Evolutionary conservation across 2,329 filamentous ascomycete genomes (phyloP).

Genomic region (Dactylellina sp.): DNA sequence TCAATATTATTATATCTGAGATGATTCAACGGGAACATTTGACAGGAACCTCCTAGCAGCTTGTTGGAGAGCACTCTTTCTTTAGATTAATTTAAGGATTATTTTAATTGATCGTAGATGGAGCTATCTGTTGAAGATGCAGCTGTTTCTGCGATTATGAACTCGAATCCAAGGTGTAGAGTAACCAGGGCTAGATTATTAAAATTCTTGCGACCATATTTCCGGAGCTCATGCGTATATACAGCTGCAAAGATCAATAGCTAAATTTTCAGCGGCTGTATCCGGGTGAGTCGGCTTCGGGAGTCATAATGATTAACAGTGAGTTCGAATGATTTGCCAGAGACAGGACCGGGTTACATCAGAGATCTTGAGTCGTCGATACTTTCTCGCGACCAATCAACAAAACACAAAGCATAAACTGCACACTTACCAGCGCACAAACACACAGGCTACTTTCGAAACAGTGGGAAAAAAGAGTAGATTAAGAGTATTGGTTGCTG

Average conservation of each 20-base stretch:
- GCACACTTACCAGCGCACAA: slow-evolving; percentile 15
- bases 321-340: background rate
- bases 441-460: slow-evolving; percentile 7
- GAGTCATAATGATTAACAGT: slow-evolving; percentile 6
- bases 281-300: background rate
- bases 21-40: too few species aligned
- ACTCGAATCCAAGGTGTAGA: too few species aligned
- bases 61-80: too few species aligned
- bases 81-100: too few species aligned
- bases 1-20: too few species aligned
- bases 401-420: background rate
- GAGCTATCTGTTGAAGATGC: slow-evolving; percentile 7
- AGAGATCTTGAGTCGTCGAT: background rate
- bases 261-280: background rate
- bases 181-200: too few species aligned
- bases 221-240: slow-evolving; percentile 1
- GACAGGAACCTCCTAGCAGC: too few species aligned
- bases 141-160: background rate
- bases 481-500: slow-evolving; percentile 19
- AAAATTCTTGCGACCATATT: background rate
- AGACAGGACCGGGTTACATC: background rate
- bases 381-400: background rate
- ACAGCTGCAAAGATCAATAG: slow-evolving; percentile 2
- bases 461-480: background rate
- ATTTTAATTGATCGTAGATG: background rate